phyloP scores from a whole-genome alignment of 1,284 basidiomycete species.

The Ustilago hordei region DNA sequence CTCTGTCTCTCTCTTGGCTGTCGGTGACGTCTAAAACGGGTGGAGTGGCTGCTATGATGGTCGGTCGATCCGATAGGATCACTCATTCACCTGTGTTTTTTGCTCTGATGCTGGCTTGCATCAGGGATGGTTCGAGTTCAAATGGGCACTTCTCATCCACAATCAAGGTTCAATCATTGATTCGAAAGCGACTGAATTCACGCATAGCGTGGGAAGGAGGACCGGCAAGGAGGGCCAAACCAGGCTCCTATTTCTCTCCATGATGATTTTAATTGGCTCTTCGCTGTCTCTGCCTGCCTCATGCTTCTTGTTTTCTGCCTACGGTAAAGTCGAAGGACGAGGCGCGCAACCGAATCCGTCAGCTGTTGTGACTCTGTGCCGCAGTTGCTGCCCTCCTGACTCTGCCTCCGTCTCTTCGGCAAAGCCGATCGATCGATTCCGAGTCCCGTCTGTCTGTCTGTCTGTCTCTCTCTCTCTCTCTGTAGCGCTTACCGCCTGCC shows the following conservation, averaged over 20 bases:
- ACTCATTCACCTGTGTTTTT: background rate
- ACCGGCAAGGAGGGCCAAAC: background rate
- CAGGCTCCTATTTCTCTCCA: background rate
- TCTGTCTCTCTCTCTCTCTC: background rate
- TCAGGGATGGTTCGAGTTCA: background rate
- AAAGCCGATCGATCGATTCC: slow-evolving; percentile 2
- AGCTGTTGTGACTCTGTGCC: background rate
- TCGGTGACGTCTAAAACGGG: background rate
- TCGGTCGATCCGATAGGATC: background rate
- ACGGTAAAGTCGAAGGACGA: background rate
- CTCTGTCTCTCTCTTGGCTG: background rate
- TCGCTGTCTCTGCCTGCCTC: background rate
- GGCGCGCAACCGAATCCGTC: slow-evolving; percentile 1
- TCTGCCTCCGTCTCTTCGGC: background rate
- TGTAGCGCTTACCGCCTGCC: background rate
- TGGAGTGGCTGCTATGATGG: background rate
- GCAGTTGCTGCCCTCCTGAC: background rate
- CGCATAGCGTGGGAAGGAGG: background rate
- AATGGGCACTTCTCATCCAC: background rate
- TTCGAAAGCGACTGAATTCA: background rate
- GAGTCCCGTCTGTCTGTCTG: background rate
- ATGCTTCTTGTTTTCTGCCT: background rate
- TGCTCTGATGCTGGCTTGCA: background rate
- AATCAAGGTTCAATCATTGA: background rate
- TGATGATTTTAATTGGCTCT: background rate